Conservation (phyloP, 2,329 filamentous ascomycete species). For the Gaeumannomyces sp. region DNA sequence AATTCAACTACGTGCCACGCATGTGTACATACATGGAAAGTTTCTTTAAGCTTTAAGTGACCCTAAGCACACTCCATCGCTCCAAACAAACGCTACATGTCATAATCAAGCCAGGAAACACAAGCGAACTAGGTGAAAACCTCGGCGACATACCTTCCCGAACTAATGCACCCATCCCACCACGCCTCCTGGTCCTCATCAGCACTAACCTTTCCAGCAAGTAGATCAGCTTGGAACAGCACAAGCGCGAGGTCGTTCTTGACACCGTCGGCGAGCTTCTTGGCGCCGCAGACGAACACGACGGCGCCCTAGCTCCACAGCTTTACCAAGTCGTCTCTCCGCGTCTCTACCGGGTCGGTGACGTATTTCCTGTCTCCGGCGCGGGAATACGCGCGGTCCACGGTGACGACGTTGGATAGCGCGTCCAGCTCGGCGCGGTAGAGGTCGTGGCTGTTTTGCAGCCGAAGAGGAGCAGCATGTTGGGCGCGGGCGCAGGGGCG, state of each 20-base stretch:
- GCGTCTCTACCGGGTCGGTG: not conserved
- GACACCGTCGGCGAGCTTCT: constrained; percentile 1
- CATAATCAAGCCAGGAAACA: too few species aligned
- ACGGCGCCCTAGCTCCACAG: not conserved
- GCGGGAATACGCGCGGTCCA: constrained; percentile 2
- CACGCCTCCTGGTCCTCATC: not conserved
- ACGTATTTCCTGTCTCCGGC: not conserved
- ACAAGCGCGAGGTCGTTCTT: not conserved
- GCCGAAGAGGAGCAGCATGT: constrained; percentile 2
- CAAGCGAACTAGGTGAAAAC: not conserved
- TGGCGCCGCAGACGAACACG: constrained; percentile 5
- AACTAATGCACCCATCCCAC: not conserved
- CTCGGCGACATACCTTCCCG: constrained; percentile 5
- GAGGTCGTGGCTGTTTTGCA: not conserved
- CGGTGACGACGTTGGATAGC: not conserved
- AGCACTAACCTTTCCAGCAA: not conserved
- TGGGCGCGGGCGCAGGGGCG: not conserved
- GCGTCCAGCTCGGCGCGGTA: constrained; percentile 5
- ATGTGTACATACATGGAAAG: too few species aligned
- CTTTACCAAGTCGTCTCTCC: not conserved
- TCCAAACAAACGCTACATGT: too few species aligned
- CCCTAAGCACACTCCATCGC: too few species aligned
- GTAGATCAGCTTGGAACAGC: not conserved
- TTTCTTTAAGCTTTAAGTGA: too few species aligned
- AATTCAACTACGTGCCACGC: too few species aligned